Percentiles rank a stretch among this genome's conserved stretches.
These are phyloP conservation scores for Poa annua DNA, from an alignment of 176 grass and related monocot species.

Conservation along the genomic window DNA sequence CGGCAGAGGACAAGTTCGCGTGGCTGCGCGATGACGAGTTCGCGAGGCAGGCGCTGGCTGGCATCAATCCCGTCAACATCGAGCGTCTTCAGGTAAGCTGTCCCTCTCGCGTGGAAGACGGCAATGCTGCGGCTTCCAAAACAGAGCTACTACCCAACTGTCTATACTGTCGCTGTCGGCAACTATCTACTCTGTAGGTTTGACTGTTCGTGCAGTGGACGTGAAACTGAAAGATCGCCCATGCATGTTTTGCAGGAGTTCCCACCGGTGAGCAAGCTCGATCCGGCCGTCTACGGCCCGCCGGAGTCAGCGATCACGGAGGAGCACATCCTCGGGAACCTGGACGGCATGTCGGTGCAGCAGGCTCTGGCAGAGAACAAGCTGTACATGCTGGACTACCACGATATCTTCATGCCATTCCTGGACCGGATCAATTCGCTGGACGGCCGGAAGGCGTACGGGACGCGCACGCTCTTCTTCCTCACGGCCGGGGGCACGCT, in stretches of 20 bases:
- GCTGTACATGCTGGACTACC: slow-evolving; percentile 88
- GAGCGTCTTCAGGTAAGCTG: slow-evolving; percentile 76
- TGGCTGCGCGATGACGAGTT: slow-evolving; percentile 99
- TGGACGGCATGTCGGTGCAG: slow-evolving; percentile 82
- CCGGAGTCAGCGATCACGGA: slow-evolving; percentile 90
- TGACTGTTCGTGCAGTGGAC: neutral
- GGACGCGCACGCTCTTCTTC: slow-evolving; percentile 88
- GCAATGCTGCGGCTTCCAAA: slow-evolving; percentile 11
- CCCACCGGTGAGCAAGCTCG: slow-evolving; percentile 85
- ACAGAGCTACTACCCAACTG: neutral
- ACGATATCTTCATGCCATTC: slow-evolving; percentile 88
- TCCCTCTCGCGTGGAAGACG: slow-evolving; percentile 18
- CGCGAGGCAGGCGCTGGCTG: slow-evolving; percentile 77
- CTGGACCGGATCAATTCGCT: slow-evolving; percentile 82
- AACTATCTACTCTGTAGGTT: neutral
- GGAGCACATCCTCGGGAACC: slow-evolving; percentile 77
- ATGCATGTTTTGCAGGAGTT: slow-evolving; percentile 50
- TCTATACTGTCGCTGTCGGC: neutral
- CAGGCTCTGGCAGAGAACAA: slow-evolving; percentile 64
- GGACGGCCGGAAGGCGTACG: slow-evolving; percentile 92
- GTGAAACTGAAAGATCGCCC: neutral
- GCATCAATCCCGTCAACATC: slow-evolving; percentile 94
- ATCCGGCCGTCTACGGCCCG: slow-evolving; percentile 71
- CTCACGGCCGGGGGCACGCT: slow-evolving; percentile 68
- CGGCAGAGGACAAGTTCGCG: slow-evolving; percentile 95